Base-by-base conservation (phyloP, 306 rosid genomes). In the Vigna trinervia region DNA sequence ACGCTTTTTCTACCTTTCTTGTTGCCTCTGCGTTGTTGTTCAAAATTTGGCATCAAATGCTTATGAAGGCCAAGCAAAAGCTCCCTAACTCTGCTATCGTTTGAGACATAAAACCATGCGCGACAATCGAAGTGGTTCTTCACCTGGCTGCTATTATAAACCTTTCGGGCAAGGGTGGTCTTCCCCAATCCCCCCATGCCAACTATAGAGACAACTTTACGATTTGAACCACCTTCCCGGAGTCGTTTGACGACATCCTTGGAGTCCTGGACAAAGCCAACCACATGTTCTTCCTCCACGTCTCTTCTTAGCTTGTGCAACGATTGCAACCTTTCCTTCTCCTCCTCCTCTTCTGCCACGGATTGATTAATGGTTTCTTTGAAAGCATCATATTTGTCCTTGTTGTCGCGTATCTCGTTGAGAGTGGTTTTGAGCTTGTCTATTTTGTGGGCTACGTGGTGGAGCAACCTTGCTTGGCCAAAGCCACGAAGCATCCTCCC, bases 171-270 rank as follows among this genome's bases (percentile, higher is more conserved):
- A 38, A 65, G 66, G 10, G 83, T 79, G 50, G 83, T 72, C 59
- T 79, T 79, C 0, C 83, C 83, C 17, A 36, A 52, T 3, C 83
- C 78, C 10, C 73, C 73, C 66, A 62, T 71, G 4, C 78, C 78
- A 0, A 26, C 12, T 11, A 71, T 71, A 30, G 83, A 45, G 34
- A 56, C 68, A 2, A 28, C 60, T 0, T 19, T 23, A 3, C 2
- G 78, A 1, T 3, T 2, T 26, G 52, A 13, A 53, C 3, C 23
- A 1, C 1, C 8, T 28, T 64, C 51, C 1, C 0, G 1, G 3
- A 80, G 69, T 51, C 28, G 5, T 5, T 63, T 1, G 2, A 28
- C 20, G 0, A 80, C 36, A n/a, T 0, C 0, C 0, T 5, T 1
- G 0, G 60, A 14, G 6, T 72, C 39, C 3, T 43, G 2, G 1